Conservation (phyloP, 768 basidiomycete species). For the Phlebiopsis flavidoalba region DNA sequence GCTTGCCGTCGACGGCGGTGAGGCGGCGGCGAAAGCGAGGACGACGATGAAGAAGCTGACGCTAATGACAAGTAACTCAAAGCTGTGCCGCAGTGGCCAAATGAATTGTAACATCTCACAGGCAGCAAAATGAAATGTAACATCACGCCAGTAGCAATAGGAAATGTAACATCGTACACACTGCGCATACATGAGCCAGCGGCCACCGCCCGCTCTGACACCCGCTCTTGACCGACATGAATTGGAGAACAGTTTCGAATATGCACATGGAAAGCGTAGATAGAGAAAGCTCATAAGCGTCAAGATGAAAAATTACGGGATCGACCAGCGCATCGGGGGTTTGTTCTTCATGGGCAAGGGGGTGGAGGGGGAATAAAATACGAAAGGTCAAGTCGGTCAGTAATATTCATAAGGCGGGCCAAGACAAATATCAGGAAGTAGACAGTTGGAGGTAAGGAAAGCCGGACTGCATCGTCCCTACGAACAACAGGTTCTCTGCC, state of each 20-base stretch:
- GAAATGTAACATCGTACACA: background rate
- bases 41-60: constrained; percentile 21
- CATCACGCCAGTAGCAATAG: background rate
- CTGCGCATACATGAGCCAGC: background rate
- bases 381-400: background rate
- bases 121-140: too few relatives aligned
- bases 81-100: background rate
- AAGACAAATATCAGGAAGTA: background rate
- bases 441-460: constrained; percentile 13
- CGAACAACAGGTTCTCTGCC: background rate
- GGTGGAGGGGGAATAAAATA: background rate
- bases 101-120: too few relatives aligned
- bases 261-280: background rate
- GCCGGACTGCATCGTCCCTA: constrained; percentile 1
- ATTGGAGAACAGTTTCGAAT: background rate
- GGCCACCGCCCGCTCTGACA: constrained; percentile 1
- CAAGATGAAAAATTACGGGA: background rate
- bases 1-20: constrained; percentile 25
- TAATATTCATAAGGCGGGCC: constrained; percentile 3
- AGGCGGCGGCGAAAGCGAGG: too few relatives aligned
- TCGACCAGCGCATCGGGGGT: constrained; percentile 1
- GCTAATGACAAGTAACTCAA: constrained; percentile 3
- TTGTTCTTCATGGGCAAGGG: background rate
- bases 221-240: constrained; percentile 5
- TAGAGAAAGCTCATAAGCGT: background rate